Evolutionary conservation across 2,329 filamentous ascomycete species (phyloP).

Genomic region (Xylariaceae sp.): DNA sequence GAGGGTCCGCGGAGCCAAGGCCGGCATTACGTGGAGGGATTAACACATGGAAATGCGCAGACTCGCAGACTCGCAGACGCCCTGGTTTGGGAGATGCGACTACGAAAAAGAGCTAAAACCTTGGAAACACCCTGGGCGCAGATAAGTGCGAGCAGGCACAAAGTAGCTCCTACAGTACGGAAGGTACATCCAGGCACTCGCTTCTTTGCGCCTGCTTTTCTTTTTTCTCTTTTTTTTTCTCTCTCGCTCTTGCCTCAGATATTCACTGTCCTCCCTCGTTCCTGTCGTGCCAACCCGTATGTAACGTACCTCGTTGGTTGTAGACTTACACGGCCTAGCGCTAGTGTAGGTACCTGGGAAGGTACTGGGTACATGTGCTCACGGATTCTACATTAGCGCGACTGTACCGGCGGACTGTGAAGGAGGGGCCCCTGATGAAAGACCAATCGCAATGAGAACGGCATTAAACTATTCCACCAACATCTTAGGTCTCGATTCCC

Average conservation of each 20-base stretch:
- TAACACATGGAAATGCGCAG: constrained; percentile 15
- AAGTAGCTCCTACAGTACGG: background rate
- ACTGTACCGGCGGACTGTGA: background rate
- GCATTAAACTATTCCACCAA: too few species aligned
- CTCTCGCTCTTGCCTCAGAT: background rate
- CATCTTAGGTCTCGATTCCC: too few species aligned
- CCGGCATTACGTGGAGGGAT: constrained; percentile 21
- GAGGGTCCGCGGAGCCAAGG: constrained; percentile 6
- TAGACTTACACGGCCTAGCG: background rate
- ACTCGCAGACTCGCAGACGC: background rate
- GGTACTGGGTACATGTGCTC: background rate
- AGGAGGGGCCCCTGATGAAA: background rate
- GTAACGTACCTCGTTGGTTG: background rate
- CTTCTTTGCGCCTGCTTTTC: background rate
- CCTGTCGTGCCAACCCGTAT: background rate
- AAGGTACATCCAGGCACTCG: too few species aligned
- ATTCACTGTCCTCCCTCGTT: background rate
- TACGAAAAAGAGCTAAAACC: background rate
- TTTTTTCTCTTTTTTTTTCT: background rate
- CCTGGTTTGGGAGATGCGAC: constrained; percentile 5
- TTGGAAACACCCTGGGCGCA: background rate
- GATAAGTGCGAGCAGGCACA: background rate
- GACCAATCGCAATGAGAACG: too few species aligned
- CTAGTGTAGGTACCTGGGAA: background rate
- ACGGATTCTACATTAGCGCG: background rate